phyloP scores from a whole-genome alignment of 257 asterid genomes.

The Salvia hispanica region DNA sequence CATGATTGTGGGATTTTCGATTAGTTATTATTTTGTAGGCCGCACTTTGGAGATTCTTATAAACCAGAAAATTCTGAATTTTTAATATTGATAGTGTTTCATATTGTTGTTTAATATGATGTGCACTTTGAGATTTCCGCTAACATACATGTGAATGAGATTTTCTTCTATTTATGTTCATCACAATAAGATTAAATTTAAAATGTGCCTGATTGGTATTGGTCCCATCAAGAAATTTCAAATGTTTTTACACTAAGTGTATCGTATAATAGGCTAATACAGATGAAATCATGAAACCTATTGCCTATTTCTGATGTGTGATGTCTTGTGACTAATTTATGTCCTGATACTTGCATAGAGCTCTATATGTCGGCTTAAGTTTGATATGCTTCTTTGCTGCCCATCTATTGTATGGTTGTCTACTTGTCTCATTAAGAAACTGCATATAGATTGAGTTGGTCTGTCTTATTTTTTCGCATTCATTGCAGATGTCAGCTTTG shows the following conservation, averaged over 20 bases:
- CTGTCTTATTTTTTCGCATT: constrained; percentile 26
- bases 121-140: neutral
- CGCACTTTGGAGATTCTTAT: constrained; percentile 5
- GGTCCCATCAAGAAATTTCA: constrained; percentile 41
- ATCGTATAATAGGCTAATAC: no score
- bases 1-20: constrained; percentile 20
- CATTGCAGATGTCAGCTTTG: constrained; percentile 89
- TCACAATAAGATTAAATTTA: constrained; percentile 28
- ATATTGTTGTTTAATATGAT: no score
- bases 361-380: constrained; percentile 22
- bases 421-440: constrained; percentile 15
- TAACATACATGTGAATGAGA: neutral
- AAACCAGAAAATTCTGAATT: no score
- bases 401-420: constrained; percentile 33
- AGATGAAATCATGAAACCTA: no score
- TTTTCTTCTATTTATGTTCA: constrained; percentile 22
- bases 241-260: constrained; percentile 24
- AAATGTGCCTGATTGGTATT: constrained; percentile 2
- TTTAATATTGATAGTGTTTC: neutral
- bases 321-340: no score
- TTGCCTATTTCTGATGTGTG: no score
- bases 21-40: neutral
- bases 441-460: constrained; percentile 15
- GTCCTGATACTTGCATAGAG: constrained; percentile 23
- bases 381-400: constrained; percentile 30